These are phyloP conservation scores for Blastocystis sp. DNA, from an alignment of 352 stramenopile genomes.

Conservation along the genomic window DNA sequence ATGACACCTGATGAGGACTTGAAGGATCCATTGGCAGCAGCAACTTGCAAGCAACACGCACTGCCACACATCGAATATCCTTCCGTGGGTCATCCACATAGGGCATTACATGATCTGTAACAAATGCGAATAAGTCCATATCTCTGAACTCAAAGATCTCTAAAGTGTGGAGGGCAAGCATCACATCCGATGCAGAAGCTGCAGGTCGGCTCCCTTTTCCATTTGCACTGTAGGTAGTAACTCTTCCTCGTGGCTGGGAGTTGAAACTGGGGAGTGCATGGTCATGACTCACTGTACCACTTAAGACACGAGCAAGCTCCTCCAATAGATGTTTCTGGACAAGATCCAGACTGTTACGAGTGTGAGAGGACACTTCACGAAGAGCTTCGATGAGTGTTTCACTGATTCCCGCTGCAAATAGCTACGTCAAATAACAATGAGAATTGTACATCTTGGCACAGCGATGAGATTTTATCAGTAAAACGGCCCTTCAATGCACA, in stretches of 20 bases:
- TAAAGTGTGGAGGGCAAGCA: constrained; percentile 72
- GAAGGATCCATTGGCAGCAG: neutral
- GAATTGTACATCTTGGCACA: constrained; percentile 73
- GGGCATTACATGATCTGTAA: constrained; percentile 63
- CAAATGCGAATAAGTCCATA: constrained; percentile 66
- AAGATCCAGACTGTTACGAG: constrained; percentile 67
- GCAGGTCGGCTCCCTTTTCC: neutral
- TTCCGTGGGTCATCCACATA: constrained; percentile 47
- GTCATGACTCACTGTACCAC: constrained; percentile 64
- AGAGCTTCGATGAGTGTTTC: constrained; percentile 86
- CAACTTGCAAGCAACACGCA: constrained; percentile 44
- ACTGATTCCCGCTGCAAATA: constrained; percentile 81
- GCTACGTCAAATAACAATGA: neutral
- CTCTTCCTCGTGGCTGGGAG: neutral
- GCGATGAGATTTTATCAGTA: constrained; percentile 73
- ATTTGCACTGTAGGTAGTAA: neutral
- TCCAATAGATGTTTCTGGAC: constrained; percentile 78
- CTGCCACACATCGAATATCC: constrained; percentile 3
- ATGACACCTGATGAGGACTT: neutral
- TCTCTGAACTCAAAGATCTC: constrained; percentile 74
- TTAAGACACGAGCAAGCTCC: constrained; percentile 76
- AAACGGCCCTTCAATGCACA: constrained; percentile 75
- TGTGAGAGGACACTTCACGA: constrained; percentile 74
- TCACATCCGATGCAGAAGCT: constrained; percentile 65
- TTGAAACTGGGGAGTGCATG: neutral